Evolutionary conservation across 768 basidiomycete species (phyloP).

Genomic region (Krasilnikovozyma curviuscula): DNA sequence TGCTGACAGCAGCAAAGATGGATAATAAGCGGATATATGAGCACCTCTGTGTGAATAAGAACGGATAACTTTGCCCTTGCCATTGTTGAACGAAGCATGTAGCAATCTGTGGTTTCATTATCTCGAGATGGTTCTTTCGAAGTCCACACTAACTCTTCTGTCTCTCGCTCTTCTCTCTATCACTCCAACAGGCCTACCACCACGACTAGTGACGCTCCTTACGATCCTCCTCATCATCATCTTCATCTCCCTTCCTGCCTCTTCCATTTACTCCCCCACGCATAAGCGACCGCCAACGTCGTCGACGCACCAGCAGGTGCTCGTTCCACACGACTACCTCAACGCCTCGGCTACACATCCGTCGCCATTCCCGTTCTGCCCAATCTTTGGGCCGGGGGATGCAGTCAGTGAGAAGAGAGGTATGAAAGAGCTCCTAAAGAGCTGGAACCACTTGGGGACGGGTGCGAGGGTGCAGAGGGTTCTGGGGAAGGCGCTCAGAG

Average conservation of each 20-base stretch:
- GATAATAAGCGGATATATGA: too few species aligned
- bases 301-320: slow-evolving; percentile 8
- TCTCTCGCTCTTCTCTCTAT: not conserved
- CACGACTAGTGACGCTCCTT: slow-evolving; percentile 9
- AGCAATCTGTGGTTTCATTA: too few species aligned
- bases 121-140: too few species aligned
- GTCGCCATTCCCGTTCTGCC: slow-evolving; percentile 76
- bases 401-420: slow-evolving; percentile 62
- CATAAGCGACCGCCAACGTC: too few species aligned
- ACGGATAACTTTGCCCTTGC: too few species aligned
- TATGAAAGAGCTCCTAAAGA: slow-evolving; percentile 49
- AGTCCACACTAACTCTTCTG: too few species aligned
- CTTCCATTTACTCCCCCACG: not conserved
- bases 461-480: slow-evolving; percentile 65
- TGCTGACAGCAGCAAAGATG: too few species aligned
- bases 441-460: slow-evolving; percentile 55
- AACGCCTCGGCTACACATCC: slow-evolving; percentile 37
- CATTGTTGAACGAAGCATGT: too few species aligned
- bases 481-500: slow-evolving; percentile 61
- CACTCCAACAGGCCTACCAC: slow-evolving; percentile 4
- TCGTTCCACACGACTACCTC: slow-evolving; percentile 57
- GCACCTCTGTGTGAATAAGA: too few species aligned
- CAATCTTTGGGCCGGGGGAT: slow-evolving; percentile 65
- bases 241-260: not conserved
- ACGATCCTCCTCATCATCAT: slow-evolving; percentile 10